These are phyloP conservation scores for Trichosporon sp. DNA, from an alignment of 1,284 basidiomycete species.

Conservation along the genomic window DNA sequence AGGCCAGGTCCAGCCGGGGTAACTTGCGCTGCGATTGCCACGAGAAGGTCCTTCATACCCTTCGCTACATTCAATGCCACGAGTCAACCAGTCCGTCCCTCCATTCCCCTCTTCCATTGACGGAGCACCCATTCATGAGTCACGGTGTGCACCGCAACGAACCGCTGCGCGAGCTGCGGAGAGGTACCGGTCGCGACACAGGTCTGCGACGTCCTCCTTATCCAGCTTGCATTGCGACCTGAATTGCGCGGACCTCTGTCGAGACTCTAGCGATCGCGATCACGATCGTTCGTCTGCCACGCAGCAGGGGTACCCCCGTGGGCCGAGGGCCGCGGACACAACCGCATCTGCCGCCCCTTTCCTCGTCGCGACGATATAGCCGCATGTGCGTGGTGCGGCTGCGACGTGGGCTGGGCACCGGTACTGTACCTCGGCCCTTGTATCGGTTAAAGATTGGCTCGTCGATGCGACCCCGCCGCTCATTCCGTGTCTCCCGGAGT, in stretches of 20 bases:
- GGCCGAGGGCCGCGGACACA: conserved; percentile 2
- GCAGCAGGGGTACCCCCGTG: background rate
- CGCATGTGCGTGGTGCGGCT: background rate
- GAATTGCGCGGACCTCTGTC: background rate
- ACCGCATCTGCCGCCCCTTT: background rate
- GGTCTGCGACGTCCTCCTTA: background rate
- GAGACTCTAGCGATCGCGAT: background rate
- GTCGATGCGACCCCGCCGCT: background rate
- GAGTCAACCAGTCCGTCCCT: background rate
- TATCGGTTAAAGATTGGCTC: background rate
- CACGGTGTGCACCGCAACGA: background rate
- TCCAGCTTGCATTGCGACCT: background rate
- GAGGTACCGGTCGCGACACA: conserved; percentile 7
- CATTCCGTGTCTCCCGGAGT: background rate
- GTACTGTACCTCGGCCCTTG: background rate
- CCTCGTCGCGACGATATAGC: conserved; percentile 13
- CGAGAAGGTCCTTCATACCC: background rate
- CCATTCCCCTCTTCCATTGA: background rate
- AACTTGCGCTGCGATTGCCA: conserved; percentile 1
- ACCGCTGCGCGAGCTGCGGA: background rate
- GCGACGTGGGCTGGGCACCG: background rate
- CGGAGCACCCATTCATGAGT: background rate
- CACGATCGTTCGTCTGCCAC: background rate
- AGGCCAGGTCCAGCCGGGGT: conserved; percentile 11
- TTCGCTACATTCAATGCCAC: background rate